A percentile compares a stretch with the other conserved stretches of the same genome.
These are phyloP conservation scores for Phytophthora agathidicida DNA, from an alignment of 352 stramenopile genomes.

Conservation along the genomic window DNA sequence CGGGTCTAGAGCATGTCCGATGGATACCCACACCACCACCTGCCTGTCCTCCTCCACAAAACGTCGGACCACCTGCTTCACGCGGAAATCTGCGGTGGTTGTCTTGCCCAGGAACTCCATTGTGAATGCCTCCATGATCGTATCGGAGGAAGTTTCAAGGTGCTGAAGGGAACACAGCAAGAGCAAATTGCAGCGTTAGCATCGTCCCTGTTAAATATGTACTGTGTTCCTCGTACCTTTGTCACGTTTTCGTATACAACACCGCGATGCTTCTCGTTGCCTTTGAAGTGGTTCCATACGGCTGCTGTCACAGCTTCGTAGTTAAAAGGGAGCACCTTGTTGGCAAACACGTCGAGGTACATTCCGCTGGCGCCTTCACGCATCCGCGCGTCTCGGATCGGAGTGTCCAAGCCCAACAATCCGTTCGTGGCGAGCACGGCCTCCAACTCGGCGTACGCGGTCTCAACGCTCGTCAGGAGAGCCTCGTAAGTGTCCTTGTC, in stretches of 20 bases:
- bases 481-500: conserved; percentile 38
- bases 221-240: conserved; percentile 16
- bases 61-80: conserved; percentile 48
- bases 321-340: conserved; percentile 39
- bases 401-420: conserved; percentile 27
- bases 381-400: conserved; percentile 33
- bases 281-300: conserved; percentile 45
- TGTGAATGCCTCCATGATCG: conserved; percentile 49
- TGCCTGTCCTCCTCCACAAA: conserved; percentile 41
- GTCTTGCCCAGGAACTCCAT: conserved; percentile 47
- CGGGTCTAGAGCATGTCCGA: conserved; percentile 22
- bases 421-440: conserved; percentile 34
- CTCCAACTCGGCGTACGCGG: conserved; percentile 36
- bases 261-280: conserved; percentile 36
- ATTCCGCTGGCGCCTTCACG: conserved; percentile 35
- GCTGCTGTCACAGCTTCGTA: conserved; percentile 28
- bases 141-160: conserved; percentile 39
- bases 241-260: conserved; percentile 39
- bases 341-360: conserved; percentile 45
- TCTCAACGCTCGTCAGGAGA: conserved; percentile 37
- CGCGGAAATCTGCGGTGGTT: conserved; percentile 35
- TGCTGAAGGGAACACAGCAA: conserved; percentile 13
- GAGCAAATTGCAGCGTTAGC: conserved; percentile 10
- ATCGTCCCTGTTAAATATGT: background rate
- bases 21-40: conserved; percentile 55